Evolutionary conservation across 495 filamentous ascomycete genomes (phyloP), one percentile per base, ranked within the genome.

Genomic region (Thermochaetoides thermophila): DNA sequence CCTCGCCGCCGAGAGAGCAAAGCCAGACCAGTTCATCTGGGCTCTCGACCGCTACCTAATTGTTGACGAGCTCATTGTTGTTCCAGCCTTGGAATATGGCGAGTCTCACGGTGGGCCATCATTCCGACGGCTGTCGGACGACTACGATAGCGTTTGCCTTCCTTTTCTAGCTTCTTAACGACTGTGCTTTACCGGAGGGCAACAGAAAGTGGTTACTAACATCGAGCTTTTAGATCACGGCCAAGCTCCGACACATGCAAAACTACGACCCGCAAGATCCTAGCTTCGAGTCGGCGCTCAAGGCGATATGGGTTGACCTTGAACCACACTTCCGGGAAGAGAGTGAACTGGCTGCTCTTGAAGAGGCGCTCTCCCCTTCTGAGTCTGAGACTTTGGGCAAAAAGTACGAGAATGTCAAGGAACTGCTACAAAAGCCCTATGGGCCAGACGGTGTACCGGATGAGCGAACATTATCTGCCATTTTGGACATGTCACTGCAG

Each of bases 291-390:
- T 28, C 48, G 4, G 16, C 48, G 0, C 38, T 52, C n/a, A 39
- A 26, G 4, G 45, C 48, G 17, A 46, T 51, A 26, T 53, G 50
- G 50, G 30, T 44, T 27, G 48, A 53, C 24, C 36, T 53, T n/a
- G 48, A 53, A 30, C 50, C 48, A 7, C 50, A 51, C 10, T 40
- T 53, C 28, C 27, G 28, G 11, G 48, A 51, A 24, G 50, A 53
- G 39, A 29, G 32, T 1, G 48, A 52, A 12, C 45, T 53, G n/a
- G 22, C 29, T 14, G 27, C 28, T 17, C 38, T 53, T 8, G 50
- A 53, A 32, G 27, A 44, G 17, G 37, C 21, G 31, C 31, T 53
- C 23, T 43, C 45, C 8, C n/a, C 29, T 7, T 12, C 38, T 6
- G 45, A 44, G 3, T 48, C 50, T 9, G 40, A 44, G 30, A 32